Percentiles rank a stretch among this genome's conserved stretches.
phyloP scores from a whole-genome alignment of 2,329 filamentous ascomycete species.

The Taxawa tesnikishii region DNA sequence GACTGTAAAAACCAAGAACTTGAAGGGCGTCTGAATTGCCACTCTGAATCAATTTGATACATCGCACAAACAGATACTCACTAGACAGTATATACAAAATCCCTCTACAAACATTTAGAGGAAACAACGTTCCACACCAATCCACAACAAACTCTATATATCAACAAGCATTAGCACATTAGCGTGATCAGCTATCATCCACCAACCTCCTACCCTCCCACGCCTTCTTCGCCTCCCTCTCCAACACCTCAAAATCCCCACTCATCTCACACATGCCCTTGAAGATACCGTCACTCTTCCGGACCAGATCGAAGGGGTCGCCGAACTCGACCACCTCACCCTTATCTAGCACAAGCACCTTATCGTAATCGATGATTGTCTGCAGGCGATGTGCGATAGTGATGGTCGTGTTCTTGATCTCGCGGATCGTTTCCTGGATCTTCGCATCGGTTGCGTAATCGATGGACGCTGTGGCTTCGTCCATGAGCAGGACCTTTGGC shows the following conservation, averaged over 20 bases:
- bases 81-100: too few species aligned
- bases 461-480: conserved; percentile 94
- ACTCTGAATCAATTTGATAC: too few species aligned
- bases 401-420: conserved; percentile 81
- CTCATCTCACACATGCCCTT: conserved; percentile 57
- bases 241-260: conserved; percentile 47
- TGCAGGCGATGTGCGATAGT: conserved; percentile 93
- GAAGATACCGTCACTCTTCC: conserved; percentile 55
- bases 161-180: not conserved
- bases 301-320: conserved; percentile 74
- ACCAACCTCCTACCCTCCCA: conserved; percentile 29
- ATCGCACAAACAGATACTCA: too few species aligned
- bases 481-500: conserved; percentile 94
- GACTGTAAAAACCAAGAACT: too few species aligned
- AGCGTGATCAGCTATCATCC: conserved; percentile 16
- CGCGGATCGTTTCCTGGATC: conserved; percentile 93
- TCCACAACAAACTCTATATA: too few species aligned
- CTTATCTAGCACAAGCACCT: conserved; percentile 87
- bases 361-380: conserved; percentile 97
- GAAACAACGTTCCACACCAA: too few species aligned
- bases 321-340: conserved; percentile 79
- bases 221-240: conserved; percentile 43
- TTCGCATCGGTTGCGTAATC: conserved; percentile 93
- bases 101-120: too few species aligned
- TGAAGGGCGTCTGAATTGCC: too few species aligned